Conservation (phyloP, 176 grass and related monocot genomes). For the Microstegium vimineum region DNA sequence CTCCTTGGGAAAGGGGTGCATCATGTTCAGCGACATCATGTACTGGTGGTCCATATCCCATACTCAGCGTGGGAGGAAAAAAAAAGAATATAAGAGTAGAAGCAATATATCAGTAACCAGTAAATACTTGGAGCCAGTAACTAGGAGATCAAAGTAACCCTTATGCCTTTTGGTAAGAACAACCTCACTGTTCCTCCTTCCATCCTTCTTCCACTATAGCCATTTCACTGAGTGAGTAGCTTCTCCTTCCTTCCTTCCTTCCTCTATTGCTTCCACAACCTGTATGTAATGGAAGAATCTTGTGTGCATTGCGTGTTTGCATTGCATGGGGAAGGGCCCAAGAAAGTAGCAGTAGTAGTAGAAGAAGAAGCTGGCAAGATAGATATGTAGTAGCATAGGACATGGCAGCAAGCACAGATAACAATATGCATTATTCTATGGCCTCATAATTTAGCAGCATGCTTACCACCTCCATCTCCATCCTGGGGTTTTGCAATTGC, state of each 20-base stretch:
- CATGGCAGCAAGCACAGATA: conserved; percentile 6
- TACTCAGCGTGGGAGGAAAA: neutral
- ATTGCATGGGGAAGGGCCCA: conserved; percentile 50
- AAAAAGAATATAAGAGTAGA: neutral
- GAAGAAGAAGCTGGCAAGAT: conserved; percentile 20
- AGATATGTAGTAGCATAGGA: neutral
- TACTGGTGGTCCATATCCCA: conserved; percentile 31
- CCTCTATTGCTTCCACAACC: neutral
- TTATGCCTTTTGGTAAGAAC: conserved; percentile 26
- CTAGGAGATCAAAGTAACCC: conserved; percentile 18
- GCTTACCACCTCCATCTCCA: neutral
- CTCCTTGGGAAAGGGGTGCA: too few species aligned
- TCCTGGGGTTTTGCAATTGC: conserved; percentile 35
- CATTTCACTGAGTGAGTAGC: conserved; percentile 17
- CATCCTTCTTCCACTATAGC: neutral
- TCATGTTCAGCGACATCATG: too few species aligned
- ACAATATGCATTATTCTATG: conserved; percentile 27
- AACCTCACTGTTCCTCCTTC: conserved; percentile 31
- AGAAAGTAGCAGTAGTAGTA: conserved; percentile 25
- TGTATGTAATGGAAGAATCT: neutral
- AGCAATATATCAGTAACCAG: conserved; percentile 25
- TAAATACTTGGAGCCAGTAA: conserved; percentile 10
- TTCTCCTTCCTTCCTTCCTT: conserved; percentile 3
- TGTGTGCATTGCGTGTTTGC: conserved; percentile 40
- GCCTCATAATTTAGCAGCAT: conserved; percentile 29